Conservation (phyloP, 1,139 yeast species). For the Hyphopichia fennica region DNA sequence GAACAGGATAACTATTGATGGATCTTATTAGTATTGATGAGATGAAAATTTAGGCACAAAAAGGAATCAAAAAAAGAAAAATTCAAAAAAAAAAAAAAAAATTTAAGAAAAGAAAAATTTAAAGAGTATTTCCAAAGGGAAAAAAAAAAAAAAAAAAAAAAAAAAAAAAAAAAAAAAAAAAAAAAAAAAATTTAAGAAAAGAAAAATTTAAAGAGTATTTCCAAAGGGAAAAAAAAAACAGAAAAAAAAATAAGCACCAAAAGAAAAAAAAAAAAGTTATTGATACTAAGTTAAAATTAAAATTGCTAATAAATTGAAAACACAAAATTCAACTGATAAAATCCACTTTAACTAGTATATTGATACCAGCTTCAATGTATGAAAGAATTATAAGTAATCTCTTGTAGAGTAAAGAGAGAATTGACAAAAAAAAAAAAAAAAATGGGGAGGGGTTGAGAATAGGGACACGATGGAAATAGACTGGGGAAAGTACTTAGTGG, state of each 20-base stretch:
- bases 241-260: background rate
- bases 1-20: no score
- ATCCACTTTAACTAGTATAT: no score
- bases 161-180: background rate
- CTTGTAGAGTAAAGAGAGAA: no score
- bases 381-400: no score
- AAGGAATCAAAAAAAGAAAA: background rate
- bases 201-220: background rate
- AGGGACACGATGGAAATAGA: background rate
- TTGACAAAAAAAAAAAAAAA: background rate
- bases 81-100: background rate
- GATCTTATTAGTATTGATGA: no score
- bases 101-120: background rate
- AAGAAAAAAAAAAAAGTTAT: background rate
- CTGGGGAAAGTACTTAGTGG: background rate
- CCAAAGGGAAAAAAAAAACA: no score
- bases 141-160: background rate
- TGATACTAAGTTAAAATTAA: background rate
- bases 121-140: no score
- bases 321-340: background rate
- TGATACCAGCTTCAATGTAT: no score
- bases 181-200: conserved; percentile 1
- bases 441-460: background rate
- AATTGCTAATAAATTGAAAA: background rate
- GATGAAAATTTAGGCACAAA: background rate